Base-by-base conservation (phyloP, 306 rosid species). In the Casuarina glauca region DNA sequence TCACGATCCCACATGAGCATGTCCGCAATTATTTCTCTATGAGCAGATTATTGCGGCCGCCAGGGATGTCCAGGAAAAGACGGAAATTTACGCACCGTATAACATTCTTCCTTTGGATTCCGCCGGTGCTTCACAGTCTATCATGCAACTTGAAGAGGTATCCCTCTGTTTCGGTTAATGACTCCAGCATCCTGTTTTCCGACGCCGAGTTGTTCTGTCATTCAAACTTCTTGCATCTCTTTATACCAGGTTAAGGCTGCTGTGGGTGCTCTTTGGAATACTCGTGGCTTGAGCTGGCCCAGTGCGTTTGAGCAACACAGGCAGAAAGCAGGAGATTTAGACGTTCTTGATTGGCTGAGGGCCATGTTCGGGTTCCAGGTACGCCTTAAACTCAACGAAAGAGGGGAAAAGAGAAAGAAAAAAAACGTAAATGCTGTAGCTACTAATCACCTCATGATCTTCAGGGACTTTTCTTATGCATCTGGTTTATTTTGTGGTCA, bases 131-230 rank as follows among this genome's bases (percentile, higher is more conserved):
- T 89, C 97, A 46, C 98, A 92, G 90, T 86, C 97, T 67, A 72
- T 92, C 80, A 94, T 94, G 98, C 98, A 92, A 85, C 95, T 90
- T 71, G 98, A 94, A 72, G 98, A 94, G 97, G 98, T 94, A 80
- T 54, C 74, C 54, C 75, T 70, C 72, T 70, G 52, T 60, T 38
- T 4, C 44, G 43, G 62, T 80, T 69, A 41, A 69, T 54, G 43
- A 46, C 70, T 41, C 17, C 42, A 45, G 70, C 60, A 15, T 78
- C 50, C 16, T 50, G 70, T 32, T 70, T 71, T 82, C 80, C 54
- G 72, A 82, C 44, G 44, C 55, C 71, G 13, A 49, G 41, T 83
- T 74, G 66, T 53, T 70, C 68, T 75, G 74, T 52, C 45, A 69
- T 80, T 80, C 51, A 79, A 17, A 54, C 60, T 80, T 57, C 45